These are phyloP conservation scores for Mucor indicus DNA, from an alignment of 371 early-diverging fungal genomes.

Conservation along the genomic window DNA sequence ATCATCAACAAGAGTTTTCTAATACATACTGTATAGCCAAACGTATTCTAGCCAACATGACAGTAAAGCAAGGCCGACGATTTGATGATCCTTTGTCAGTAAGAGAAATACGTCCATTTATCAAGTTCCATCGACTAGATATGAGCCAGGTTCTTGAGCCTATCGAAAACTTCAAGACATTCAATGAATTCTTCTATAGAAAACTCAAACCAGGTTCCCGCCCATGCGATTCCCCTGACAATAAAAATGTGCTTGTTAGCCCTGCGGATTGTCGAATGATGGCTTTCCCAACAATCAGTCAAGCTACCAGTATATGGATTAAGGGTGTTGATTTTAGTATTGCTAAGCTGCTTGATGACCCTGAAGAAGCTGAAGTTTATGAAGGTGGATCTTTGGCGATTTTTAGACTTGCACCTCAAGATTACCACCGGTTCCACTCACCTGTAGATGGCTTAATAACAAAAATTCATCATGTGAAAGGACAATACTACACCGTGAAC, in stretches of 20 bases:
- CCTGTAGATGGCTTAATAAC: constrained; percentile 75
- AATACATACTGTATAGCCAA: constrained; percentile 23
- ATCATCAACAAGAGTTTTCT: not conserved
- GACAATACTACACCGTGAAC: constrained; percentile 83
- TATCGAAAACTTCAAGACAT: constrained; percentile 65
- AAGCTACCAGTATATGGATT: constrained; percentile 83
- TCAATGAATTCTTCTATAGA: constrained; percentile 90
- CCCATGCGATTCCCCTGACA: constrained; percentile 56
- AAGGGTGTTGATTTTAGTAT: constrained; percentile 80
- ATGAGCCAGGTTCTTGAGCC: constrained; percentile 65
- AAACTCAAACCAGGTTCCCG: constrained; percentile 74
- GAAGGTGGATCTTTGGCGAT: constrained; percentile 71
- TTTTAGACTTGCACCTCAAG: constrained; percentile 86
- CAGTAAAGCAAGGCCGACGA: constrained; percentile 75
- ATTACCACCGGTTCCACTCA: constrained; percentile 86
- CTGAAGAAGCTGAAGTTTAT: constrained; percentile 50
- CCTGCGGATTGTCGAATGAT: constrained; percentile 82
- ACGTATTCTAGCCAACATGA: constrained; percentile 59
- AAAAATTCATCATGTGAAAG: constrained; percentile 58
- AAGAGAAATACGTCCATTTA: constrained; percentile 73
- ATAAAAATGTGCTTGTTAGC: constrained; percentile 69
- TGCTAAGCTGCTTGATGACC: constrained; percentile 55
- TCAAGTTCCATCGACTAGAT: constrained; percentile 72
- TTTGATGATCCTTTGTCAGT: constrained; percentile 70
- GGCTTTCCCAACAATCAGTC: constrained; percentile 64